phyloP scores from a whole-genome alignment of 23 red algal genomes.

The Agarophyton chilense region DNA sequence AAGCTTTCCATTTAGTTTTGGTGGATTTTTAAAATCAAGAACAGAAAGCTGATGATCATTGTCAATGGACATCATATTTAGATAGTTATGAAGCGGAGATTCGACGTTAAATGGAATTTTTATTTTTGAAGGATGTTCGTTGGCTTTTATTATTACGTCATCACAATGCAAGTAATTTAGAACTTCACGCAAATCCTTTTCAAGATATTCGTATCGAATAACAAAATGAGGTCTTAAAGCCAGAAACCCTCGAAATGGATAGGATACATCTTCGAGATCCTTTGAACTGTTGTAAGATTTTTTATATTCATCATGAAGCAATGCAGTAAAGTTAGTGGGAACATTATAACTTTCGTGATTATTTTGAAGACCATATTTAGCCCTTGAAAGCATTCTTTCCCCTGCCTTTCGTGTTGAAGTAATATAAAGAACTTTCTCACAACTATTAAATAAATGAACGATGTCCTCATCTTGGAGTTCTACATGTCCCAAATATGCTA shows the following conservation, averaged over 20 bases:
- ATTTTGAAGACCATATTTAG: not conserved
- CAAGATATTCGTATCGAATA: not conserved
- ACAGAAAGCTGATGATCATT: no score
- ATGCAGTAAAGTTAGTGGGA: not conserved
- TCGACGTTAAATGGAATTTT: not conserved
- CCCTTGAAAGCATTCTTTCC: not conserved
- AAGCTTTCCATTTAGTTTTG: no score
- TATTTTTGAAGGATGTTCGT: not conserved
- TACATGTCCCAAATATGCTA: not conserved
- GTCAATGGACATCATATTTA: not conserved
- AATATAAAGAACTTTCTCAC: not conserved
- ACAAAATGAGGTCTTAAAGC: not conserved
- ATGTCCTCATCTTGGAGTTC: not conserved
- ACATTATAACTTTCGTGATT: not conserved
- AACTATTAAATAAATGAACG: not conserved
- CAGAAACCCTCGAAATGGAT: not conserved
- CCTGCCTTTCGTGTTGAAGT: not conserved
- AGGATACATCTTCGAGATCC: not conserved
- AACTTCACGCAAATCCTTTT: not conserved
- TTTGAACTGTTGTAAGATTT: not conserved
- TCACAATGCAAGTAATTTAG: not conserved
- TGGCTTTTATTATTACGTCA: not conserved
- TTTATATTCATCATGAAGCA: not conserved
- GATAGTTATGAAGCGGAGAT: not conserved
- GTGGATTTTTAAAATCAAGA: no score